A percentile compares a stretch with the other conserved stretches of the same genome.
Evolutionary conservation across 768 basidiomycete genomes (phyloP).

Genomic region (Termitomyces sp.): DNA sequence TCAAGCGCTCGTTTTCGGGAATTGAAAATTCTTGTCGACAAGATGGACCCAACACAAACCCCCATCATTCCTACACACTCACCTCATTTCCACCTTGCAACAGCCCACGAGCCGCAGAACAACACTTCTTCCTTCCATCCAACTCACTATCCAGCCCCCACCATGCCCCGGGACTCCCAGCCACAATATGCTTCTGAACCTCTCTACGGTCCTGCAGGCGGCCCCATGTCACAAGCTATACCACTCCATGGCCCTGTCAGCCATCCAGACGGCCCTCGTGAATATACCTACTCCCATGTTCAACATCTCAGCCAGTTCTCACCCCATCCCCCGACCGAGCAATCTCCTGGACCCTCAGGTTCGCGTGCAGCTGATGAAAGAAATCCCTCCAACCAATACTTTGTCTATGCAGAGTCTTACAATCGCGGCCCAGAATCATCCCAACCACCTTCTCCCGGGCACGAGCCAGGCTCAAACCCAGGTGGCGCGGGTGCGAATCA

Average conservation of each 20-base stretch:
- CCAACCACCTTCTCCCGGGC: slow-evolving; percentile 27
- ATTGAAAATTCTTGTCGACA: slow-evolving; percentile 20
- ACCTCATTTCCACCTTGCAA: slow-evolving; percentile 23
- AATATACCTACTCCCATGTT: slow-evolving; percentile 36
- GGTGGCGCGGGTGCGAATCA: slow-evolving; percentile 51
- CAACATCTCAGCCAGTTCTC: slow-evolving; percentile 35
- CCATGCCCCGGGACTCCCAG: slow-evolving; percentile 35
- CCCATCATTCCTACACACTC: slow-evolving; percentile 24
- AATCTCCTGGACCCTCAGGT: slow-evolving; percentile 24
- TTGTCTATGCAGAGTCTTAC: slow-evolving; percentile 50
- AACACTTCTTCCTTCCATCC: slow-evolving; percentile 14
- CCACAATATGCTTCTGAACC: slow-evolving; percentile 25
- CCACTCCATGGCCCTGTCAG: slow-evolving; percentile 39
- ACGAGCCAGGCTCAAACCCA: slow-evolving; percentile 25
- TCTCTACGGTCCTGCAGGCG: slow-evolving; percentile 36
- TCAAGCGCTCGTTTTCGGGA: slow-evolving; percentile 18
- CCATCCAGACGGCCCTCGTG: slow-evolving; percentile 39
- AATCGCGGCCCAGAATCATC: slow-evolving; percentile 39
- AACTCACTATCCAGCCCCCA: slow-evolving; percentile 21
- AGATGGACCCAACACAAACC: slow-evolving; percentile 23
- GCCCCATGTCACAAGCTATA: slow-evolving; percentile 39
- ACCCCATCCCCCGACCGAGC: slow-evolving; percentile 23
- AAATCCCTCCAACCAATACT: slow-evolving; percentile 37
- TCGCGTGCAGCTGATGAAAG: slow-evolving; percentile 14
- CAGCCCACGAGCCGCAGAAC: slow-evolving; percentile 24